Evolutionary conservation across 352 stramenopile genomes (phyloP).

Genomic region (Phytophthora constricta): DNA sequence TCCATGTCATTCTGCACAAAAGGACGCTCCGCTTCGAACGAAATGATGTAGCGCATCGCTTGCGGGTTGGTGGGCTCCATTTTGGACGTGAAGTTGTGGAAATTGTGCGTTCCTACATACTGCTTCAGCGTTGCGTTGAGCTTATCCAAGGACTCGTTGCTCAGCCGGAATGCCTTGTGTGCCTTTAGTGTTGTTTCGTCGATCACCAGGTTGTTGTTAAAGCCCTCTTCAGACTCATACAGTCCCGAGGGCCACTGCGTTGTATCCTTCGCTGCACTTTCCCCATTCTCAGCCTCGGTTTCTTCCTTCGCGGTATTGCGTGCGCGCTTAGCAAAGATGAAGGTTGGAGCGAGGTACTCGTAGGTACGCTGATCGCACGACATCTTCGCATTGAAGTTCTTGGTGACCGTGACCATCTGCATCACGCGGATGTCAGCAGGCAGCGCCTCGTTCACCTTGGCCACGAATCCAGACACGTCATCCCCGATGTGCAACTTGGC

Average conservation of each 20-base stretch:
- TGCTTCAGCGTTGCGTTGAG: constrained; percentile 65
- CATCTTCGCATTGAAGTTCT: constrained; percentile 93
- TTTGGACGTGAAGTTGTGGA: constrained; percentile 98
- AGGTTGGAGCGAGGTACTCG: constrained; percentile 91
- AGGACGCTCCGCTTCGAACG: constrained; percentile 80
- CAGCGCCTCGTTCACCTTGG: constrained; percentile 74
- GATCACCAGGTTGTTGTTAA: constrained; percentile 53
- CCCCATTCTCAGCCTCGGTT: too few species aligned
- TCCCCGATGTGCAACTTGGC: constrained; percentile 87
- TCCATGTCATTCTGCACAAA: constrained; percentile 92
- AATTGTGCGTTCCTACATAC: constrained; percentile 93
- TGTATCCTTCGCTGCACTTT: constrained; percentile 3
- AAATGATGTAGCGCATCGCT: constrained; percentile 93
- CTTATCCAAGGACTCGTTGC: constrained; percentile 49
- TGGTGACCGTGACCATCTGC: constrained; percentile 86
- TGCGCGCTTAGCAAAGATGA: constrained; percentile 74
- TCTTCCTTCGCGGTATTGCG: not conserved
- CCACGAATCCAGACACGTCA: constrained; percentile 69
- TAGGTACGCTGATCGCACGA: constrained; percentile 90
- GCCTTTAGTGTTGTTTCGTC: constrained; percentile 63
- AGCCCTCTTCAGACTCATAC: constrained; percentile 50
- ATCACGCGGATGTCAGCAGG: constrained; percentile 86
- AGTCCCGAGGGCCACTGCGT: constrained; percentile 45
- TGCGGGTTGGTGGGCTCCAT: constrained; percentile 82
- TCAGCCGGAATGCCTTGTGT: constrained; percentile 81